Evolutionary conservation across 139 green algal genomes (phyloP).

Genomic region (Choricystis sp.): DNA sequence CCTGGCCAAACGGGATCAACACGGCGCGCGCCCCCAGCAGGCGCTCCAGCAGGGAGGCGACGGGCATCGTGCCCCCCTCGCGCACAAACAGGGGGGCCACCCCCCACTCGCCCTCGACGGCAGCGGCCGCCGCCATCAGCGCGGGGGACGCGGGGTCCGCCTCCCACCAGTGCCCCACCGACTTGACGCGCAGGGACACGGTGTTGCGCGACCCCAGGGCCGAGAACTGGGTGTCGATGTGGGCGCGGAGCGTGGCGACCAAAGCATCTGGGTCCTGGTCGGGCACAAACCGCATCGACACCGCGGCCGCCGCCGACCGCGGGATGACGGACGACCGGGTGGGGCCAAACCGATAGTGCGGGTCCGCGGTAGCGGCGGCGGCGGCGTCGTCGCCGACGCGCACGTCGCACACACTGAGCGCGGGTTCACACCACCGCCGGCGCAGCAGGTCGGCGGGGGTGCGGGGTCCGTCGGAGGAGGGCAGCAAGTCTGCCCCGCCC

Average conservation of each 20-base stretch:
- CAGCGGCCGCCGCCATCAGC: constrained; percentile 56
- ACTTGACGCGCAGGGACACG: constrained; percentile 40
- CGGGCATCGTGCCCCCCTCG: constrained; percentile 75
- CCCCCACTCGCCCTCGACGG: constrained; percentile 58
- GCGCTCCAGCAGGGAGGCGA: constrained; percentile 74
- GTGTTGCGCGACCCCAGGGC: constrained; percentile 64
- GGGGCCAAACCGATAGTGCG: constrained; percentile 62
- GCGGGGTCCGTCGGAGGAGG: constrained; percentile 5
- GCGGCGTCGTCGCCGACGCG: constrained; percentile 24
- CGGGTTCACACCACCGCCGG: constrained; percentile 73
- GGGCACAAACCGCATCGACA: constrained; percentile 56
- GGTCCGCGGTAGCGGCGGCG: constrained; percentile 11
- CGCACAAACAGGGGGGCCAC: constrained; percentile 58
- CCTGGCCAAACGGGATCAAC: constrained; percentile 83
- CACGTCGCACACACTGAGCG: constrained; percentile 76
- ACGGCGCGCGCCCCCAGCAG: constrained; percentile 68
- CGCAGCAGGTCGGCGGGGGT: constrained; percentile 55
- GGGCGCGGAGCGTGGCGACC: constrained; percentile 26
- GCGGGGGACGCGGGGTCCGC: constrained; percentile 40
- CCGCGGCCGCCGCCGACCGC: constrained; percentile 49
- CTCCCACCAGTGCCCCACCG: constrained; percentile 81
- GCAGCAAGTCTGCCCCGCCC: constrained; percentile 48
- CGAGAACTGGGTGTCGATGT: constrained; percentile 66
- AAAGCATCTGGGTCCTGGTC: constrained; percentile 30
- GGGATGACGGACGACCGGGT: constrained; percentile 90